Base-by-base conservation (phyloP, 257 asterid species). In the Solanum paucissectum region DNA sequence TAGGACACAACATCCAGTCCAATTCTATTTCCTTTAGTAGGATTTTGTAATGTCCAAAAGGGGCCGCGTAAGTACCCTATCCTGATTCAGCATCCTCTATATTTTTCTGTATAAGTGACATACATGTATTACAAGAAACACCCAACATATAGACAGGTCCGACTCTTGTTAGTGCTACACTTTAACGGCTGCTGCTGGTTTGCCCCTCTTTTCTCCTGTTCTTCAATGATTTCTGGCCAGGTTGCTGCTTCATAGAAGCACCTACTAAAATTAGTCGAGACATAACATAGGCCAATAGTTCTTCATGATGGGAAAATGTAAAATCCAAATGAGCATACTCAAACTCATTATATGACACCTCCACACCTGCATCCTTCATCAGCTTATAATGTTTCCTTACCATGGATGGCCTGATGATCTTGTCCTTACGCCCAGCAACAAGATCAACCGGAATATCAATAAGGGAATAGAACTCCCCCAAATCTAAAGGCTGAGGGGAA, bases 251-350 rank as follows among this genome's bases (percentile, higher is more conserved):
- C 25, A 94, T 87, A 36, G 94, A 89, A 9, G 96, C 86, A 6
- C 93, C 96, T 69, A 95, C 98, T 3, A 97, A 90, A 42, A 94
- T 88, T 83, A 95, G 84, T 5, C 99, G 95, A 21, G 99, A 97
- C 96, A 96, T 96, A 21, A 97, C 98, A 75, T 96, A 97, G 11
- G 98, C 90, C 83, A 96, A 85, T 32, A 97, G 95, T 69, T 97
- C 99, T 81, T 97, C 98, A 1, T 93, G 94, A 69, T 97, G 99
- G 6, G 99, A 97, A 91, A 96, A 97, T 2, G 98, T 96, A 92
- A 97, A 97, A 87, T 97, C 99, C 92, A 97, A 89, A 83, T 97
- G 99, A 0, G 99, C 99, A 9, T 97, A 97, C 92, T 95, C 99
- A 69, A 95, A 97, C 94, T 96, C 99, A 5, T 91, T 94, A 87